Base-by-base conservation (phyloP, 257 asterid species). In the Parsonsia alboflavescens region DNA sequence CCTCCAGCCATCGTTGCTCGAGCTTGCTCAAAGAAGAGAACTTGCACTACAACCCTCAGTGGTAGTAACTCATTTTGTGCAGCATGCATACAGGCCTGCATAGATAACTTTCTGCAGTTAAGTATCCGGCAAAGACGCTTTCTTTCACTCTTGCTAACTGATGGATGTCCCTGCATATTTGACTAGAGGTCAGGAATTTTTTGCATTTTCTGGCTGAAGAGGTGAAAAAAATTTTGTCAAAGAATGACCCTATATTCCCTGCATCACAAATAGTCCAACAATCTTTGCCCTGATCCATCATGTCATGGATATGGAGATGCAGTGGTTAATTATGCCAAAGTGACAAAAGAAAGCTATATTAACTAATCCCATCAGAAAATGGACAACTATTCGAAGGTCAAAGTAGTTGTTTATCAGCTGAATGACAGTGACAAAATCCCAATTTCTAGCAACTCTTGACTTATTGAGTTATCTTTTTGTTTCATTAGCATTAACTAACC, bases 61-160 rank as follows among this genome's bases (percentile, higher is more conserved):
- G 98, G 97, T 9, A 93, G 96, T 82, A 89, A 83, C 78, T 93
- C 98, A 73, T 93, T 93, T 57, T 89, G 97, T 26, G 98, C 98
- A 33, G 98, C 98, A 33, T 91, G 97, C 91, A 88, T 86, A 71
- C 98, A 93, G 0, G 89, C 88, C 54, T 93, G 90, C 77, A 88
- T 80, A 0, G 97, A 93, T 30, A 93, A 68, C 56, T 91, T 89
- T 63, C 85, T 91, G 89, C 97, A 91, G 84, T 91, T 96, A 28
- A 93, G 57, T 21, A 78, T 80, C 24, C 92, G 80, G 67, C 98
- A 93, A 0, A 93, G 63, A 2, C 93, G 85, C 78, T 91, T 93
- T 59, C 96, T 82, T 76, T 93, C 98, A 2, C 87, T 87, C 86
- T 93, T 93, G 81, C 73, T 87, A 12, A 93, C 88, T 71, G 86